A percentile compares a stretch with the other conserved stretches of the same genome.
Conservation (phyloP, 176 grass and related monocot species). For the Bolboschoenus planiculmis region DNA sequence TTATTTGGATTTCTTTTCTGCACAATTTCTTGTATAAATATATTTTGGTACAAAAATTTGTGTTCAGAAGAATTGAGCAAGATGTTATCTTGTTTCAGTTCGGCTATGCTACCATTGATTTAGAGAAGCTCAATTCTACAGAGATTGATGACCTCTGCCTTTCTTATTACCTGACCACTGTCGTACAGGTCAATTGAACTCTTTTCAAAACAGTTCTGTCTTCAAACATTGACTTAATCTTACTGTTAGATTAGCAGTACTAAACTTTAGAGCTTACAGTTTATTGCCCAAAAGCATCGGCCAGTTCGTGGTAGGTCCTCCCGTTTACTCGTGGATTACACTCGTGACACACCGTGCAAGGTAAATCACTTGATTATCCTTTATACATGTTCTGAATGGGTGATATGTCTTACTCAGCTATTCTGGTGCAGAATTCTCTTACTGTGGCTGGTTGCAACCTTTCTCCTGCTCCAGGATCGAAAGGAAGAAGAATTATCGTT, state of each 20-base stretch:
- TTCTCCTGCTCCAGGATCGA: conserved; percentile 68
- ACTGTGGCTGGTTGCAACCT: conserved; percentile 79
- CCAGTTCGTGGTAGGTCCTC: conserved; percentile 70
- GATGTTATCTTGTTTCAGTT: conserved; percentile 39
- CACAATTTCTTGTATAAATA: not conserved
- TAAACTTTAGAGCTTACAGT: conserved; percentile 35
- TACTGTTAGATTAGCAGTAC: not conserved
- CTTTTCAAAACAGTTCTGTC: not conserved
- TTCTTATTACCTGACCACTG: conserved; percentile 54
- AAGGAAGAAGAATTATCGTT: conserved; percentile 74
- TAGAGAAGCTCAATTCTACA: conserved; percentile 65
- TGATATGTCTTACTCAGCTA: not conserved
- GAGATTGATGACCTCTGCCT: conserved; percentile 74
- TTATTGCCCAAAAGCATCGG: conserved; percentile 76
- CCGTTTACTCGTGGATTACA: conserved; percentile 59
- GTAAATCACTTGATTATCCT: conserved; percentile 29
- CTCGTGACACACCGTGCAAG: conserved; percentile 75
- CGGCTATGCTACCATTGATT: conserved; percentile 77
- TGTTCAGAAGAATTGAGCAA: not conserved
- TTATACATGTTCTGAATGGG: not conserved
- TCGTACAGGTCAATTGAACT: conserved; percentile 59
- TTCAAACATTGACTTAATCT: not conserved
- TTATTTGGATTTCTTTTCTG: not conserved
- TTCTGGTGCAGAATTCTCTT: conserved; percentile 59
- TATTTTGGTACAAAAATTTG: not conserved